Percentiles rank a stretch among this genome's conserved stretches.
phyloP scores from a whole-genome alignment of 768 basidiomycete species.

The Boletus reticuloceps region DNA sequence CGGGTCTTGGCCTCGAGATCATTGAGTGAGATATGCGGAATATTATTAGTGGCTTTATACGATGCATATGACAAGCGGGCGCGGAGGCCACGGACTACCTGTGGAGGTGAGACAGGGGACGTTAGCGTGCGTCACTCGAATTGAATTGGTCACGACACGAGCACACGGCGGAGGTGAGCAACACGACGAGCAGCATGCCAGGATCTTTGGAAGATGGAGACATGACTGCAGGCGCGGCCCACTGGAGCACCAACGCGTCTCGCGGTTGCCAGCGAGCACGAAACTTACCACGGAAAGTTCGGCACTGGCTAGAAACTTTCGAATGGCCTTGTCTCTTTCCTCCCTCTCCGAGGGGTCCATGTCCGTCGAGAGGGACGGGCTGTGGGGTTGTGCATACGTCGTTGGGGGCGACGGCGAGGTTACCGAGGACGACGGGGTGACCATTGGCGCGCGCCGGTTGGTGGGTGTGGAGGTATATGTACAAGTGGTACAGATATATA shows the following conservation, averaged over 20 bases:
- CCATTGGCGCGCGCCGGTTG: slow-evolving; percentile 49
- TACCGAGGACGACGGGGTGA: slow-evolving; percentile 76
- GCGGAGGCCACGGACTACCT: slow-evolving; percentile 81
- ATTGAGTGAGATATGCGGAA: slow-evolving; percentile 60
- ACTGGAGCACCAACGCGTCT: slow-evolving; percentile 47
- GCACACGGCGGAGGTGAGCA: slow-evolving; percentile 1
- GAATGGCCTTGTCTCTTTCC: slow-evolving; percentile 62
- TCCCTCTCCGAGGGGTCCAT: slow-evolving; percentile 48
- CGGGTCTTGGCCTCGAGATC: slow-evolving; percentile 67
- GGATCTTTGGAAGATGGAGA: slow-evolving; percentile 3
- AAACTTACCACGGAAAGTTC: slow-evolving; percentile 75
- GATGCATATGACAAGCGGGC: slow-evolving; percentile 80
- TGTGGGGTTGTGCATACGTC: slow-evolving; percentile 51
- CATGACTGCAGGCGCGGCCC: slow-evolving; percentile 21
- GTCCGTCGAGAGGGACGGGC: slow-evolving; percentile 41
- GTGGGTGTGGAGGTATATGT: slow-evolving; percentile 8
- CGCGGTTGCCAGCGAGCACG: slow-evolving; percentile 25
- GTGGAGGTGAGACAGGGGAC: slow-evolving; percentile 31
- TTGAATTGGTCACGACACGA: slow-evolving; percentile 5
- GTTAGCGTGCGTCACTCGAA: slow-evolving; percentile 20
- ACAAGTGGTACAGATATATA: slow-evolving; percentile 16
- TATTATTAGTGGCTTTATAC: slow-evolving; percentile 77
- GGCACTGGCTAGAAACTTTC: slow-evolving; percentile 76
- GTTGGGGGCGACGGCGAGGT: slow-evolving; percentile 81
- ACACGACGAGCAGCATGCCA: background rate